Conservation (phyloP, 306 rosid species). For the Rosa lucieae region DNA sequence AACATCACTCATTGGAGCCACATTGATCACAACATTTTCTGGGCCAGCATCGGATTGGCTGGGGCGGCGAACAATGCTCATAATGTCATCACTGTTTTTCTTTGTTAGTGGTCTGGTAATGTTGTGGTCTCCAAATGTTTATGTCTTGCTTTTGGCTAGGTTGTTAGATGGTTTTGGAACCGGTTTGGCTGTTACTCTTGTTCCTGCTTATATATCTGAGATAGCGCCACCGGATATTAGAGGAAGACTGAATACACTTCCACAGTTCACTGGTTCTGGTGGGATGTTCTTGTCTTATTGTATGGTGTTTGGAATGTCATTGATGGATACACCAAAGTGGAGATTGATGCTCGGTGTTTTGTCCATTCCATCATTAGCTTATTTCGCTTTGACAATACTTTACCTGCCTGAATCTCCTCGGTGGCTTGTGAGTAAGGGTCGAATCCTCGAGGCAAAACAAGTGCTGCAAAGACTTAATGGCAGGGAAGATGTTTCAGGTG, state of each 20-base stretch:
- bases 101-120: slow-evolving; percentile 22
- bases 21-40: slow-evolving; percentile 26
- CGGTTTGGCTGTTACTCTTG: slow-evolving; percentile 29
- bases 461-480: slow-evolving; percentile 30
- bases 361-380: slow-evolving; percentile 28
- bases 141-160: slow-evolving; percentile 26
- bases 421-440: slow-evolving; percentile 38
- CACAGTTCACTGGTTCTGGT: slow-evolving; percentile 32
- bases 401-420: slow-evolving; percentile 39
- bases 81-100: slow-evolving; percentile 21
- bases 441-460: slow-evolving; percentile 28
- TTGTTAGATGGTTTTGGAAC: slow-evolving; percentile 31
- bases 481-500: slow-evolving; percentile 33
- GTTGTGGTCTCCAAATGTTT: slow-evolving; percentile 33
- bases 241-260: slow-evolving; percentile 28
- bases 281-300: slow-evolving; percentile 36
- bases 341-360: slow-evolving; percentile 33
- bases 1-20: slow-evolving; percentile 29
- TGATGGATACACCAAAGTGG: slow-evolving; percentile 30
- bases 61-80: slow-evolving; percentile 29
- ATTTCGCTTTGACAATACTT: slow-evolving; percentile 25
- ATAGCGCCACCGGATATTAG: slow-evolving; percentile 34
- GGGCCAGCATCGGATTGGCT: slow-evolving; percentile 25
- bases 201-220: slow-evolving; percentile 34
- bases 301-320: slow-evolving; percentile 35